phyloP scores from a whole-genome alignment of 257 asterid species.

The Solanum bulbocastanum region DNA sequence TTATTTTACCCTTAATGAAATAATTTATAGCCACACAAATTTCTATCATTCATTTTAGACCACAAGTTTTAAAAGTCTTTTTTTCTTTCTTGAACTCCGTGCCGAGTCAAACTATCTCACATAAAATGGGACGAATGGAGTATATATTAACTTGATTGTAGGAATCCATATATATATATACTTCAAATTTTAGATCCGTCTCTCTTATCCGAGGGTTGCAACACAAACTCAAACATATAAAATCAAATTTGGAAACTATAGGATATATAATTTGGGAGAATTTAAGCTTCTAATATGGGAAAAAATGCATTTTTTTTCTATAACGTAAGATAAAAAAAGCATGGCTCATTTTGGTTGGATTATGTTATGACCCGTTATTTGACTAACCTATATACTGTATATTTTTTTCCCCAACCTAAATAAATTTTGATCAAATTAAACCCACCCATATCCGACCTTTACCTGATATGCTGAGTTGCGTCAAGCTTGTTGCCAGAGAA shows the following conservation, averaged over 20 bases:
- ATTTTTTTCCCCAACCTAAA: no score
- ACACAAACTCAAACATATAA: background rate
- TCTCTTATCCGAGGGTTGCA: background rate
- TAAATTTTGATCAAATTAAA: background rate
- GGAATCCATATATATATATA: no score
- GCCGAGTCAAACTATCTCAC: no score
- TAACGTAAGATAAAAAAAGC: background rate
- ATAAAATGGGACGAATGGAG: no score
- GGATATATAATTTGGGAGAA: background rate
- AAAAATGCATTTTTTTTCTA: background rate
- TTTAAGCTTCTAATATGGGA: background rate
- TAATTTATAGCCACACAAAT: no score
- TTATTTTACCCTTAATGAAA: no score
- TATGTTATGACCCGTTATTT: background rate
- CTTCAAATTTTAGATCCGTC: no score
- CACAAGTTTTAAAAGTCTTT: no score
- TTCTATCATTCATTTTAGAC: no score
- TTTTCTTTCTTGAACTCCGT: no score
- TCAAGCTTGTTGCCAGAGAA: slow-evolving; percentile 58
- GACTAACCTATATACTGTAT: no score
- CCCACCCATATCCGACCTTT: background rate
- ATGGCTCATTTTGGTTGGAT: background rate
- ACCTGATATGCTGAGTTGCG: slow-evolving; percentile 46
- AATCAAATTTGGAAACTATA: background rate
- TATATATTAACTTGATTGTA: no score